These are phyloP conservation scores for Anthoceros angustus DNA, from an alignment of 225 moss, liverwort and hornwort species.

Conservation along the genomic window DNA sequence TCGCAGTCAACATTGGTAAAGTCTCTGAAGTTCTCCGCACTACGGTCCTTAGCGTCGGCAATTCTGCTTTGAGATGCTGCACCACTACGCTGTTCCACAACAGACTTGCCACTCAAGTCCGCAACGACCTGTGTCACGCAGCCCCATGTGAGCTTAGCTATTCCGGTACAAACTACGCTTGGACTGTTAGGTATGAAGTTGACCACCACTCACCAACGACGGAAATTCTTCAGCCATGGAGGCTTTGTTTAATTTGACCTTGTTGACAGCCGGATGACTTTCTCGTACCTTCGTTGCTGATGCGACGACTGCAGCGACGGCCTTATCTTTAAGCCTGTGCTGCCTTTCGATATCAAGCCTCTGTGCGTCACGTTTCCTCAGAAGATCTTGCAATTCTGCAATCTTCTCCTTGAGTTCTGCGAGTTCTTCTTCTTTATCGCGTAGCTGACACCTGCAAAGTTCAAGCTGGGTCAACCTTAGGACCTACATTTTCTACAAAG, in stretches of 20 bases:
- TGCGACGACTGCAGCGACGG: slow-evolving; percentile 30
- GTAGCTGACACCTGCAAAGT: slow-evolving; percentile 50
- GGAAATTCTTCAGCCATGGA: too few relatives aligned
- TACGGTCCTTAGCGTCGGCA: background rate
- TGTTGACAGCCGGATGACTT: too few relatives aligned
- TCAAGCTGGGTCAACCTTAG: background rate
- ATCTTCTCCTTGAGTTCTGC: slow-evolving; percentile 63
- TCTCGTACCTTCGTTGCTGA: slow-evolving; percentile 46
- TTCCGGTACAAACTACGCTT: too few relatives aligned
- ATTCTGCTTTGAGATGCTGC: background rate
- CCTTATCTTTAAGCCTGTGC: slow-evolving; percentile 42
- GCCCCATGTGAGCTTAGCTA: too few relatives aligned
- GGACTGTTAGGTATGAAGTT: too few relatives aligned
- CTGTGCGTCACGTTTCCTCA: slow-evolving; percentile 62
- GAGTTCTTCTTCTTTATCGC: slow-evolving; percentile 66
- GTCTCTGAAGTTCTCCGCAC: slow-evolving; percentile 14
- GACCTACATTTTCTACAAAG: background rate
- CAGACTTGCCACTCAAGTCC: background rate
- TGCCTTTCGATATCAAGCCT: slow-evolving; percentile 58
- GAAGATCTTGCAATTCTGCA: slow-evolving; percentile 46
- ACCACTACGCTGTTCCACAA: background rate
- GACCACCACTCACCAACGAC: too few relatives aligned
- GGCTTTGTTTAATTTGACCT: too few relatives aligned
- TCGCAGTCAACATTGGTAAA: slow-evolving; percentile 18
- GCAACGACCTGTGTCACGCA: background rate